Conservation (phyloP, 140 eudicot species). For the Cichorium intybus region DNA sequence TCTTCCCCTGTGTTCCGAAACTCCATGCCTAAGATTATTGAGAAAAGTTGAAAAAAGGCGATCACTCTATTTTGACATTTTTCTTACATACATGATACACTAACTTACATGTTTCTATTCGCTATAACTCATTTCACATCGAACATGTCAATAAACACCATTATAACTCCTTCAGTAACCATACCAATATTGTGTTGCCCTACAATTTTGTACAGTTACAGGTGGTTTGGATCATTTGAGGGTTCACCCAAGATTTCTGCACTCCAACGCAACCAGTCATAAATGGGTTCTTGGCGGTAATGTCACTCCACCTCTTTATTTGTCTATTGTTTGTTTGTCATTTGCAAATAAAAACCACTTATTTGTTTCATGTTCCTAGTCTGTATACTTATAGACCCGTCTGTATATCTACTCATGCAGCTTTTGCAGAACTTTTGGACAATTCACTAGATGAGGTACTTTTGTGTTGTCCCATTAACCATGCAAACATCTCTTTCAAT, state of each 20-base stretch:
- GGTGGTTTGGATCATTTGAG: slow-evolving; percentile 97
- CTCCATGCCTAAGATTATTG: too few relatives aligned
- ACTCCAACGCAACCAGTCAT: slow-evolving; percentile 96
- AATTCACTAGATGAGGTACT: slow-evolving; percentile 87
- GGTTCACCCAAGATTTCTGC: slow-evolving; percentile 88
- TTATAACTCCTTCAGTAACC: too few relatives aligned
- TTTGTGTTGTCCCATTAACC: not conserved
- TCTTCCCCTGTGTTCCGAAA: too few relatives aligned
- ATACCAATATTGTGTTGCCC: not conserved
- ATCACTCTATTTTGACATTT: too few relatives aligned
- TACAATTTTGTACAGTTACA: slow-evolving; percentile 20
- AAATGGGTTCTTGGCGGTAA: slow-evolving; percentile 99
- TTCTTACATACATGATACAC: too few relatives aligned
- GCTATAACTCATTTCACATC: too few relatives aligned
- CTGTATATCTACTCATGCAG: slow-evolving; percentile 37
- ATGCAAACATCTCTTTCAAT: not conserved
- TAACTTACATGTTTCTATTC: too few relatives aligned
- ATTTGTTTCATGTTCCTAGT: not conserved
- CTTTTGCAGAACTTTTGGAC: slow-evolving; percentile 91
- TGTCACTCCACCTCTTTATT: slow-evolving; percentile 10
- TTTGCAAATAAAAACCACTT: not conserved
- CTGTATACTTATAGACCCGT: not conserved
- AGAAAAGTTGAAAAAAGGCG: too few relatives aligned
- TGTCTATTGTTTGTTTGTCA: not conserved
- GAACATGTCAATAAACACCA: too few relatives aligned